phyloP scores from a whole-genome alignment of 2,329 filamentous ascomycete species.

The Harringtonia aguacate region DNA sequence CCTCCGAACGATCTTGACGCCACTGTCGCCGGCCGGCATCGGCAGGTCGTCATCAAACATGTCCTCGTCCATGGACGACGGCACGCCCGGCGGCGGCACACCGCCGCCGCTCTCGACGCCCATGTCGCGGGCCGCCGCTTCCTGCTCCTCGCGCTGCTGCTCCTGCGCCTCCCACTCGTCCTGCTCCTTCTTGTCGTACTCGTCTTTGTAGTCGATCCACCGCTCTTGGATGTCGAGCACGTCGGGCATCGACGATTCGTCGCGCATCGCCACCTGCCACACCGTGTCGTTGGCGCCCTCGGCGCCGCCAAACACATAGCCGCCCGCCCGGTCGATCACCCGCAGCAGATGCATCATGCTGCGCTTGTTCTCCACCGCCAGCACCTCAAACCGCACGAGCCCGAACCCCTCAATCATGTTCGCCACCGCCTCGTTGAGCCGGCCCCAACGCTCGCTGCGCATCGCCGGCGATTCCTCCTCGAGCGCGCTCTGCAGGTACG shows the following conservation, averaged over 20 bases:
- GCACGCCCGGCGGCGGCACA: conserved; percentile 18
- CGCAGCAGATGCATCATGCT: conserved; percentile 90
- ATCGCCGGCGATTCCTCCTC: conserved; percentile 65
- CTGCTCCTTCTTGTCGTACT: conserved; percentile 71
- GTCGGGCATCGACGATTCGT: conserved; percentile 63
- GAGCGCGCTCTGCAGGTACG: conserved; percentile 70
- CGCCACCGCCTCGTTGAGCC: conserved; percentile 77
- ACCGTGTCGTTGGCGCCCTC: conserved; percentile 91
- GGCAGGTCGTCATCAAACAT: conserved; percentile 11
- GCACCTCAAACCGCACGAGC: conserved; percentile 81
- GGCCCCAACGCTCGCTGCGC: conserved; percentile 65
- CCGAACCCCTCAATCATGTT: conserved; percentile 82
- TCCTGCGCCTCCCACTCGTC: conserved; percentile 67
- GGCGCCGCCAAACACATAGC: conserved; percentile 83
- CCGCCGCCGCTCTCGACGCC: conserved; percentile 20
- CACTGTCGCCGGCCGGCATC: conserved; percentile 27
- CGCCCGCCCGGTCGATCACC: conserved; percentile 82
- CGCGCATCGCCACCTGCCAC: conserved; percentile 93
- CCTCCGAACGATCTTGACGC: conserved; percentile 63
- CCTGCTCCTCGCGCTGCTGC: conserved; percentile 27
- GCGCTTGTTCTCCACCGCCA: conserved; percentile 93
- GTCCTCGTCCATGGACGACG: conserved; percentile 30
- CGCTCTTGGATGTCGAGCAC: conserved; percentile 87
- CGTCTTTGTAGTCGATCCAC: conserved; percentile 86
- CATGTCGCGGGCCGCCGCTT: conserved; percentile 19